Conservation (phyloP, 1,139 yeast genomes). For the Suhomyces yuchorum region DNA sequence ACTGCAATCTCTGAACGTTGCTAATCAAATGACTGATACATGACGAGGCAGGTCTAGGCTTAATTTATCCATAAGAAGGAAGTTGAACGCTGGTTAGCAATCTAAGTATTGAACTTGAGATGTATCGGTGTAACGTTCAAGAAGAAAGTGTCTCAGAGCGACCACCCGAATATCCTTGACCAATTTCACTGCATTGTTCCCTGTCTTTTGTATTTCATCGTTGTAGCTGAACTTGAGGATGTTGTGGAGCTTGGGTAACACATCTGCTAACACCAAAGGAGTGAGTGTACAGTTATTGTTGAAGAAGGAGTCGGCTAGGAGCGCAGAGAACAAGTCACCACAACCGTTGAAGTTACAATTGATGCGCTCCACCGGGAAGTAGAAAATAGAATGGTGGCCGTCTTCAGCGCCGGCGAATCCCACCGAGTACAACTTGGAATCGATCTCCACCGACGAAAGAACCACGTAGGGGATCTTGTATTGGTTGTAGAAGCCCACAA, state of each 20-base stretch:
- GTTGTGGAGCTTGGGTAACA: slow-evolving; percentile 31
- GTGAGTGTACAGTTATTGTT: slow-evolving; percentile 24
- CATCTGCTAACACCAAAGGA: slow-evolving; percentile 30
- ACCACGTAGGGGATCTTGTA: slow-evolving; percentile 35
- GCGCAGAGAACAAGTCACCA: slow-evolving; percentile 48
- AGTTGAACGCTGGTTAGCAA: not conserved
- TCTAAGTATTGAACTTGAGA: not conserved
- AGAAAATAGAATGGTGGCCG: slow-evolving; percentile 21
- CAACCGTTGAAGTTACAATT: slow-evolving; percentile 46
- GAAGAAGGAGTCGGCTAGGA: slow-evolving; percentile 38
- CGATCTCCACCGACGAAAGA: slow-evolving; percentile 38
- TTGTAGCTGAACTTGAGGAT: slow-evolving; percentile 34
- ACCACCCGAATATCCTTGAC: slow-evolving; percentile 37
- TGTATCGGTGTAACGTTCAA: slow-evolving; percentile 7
- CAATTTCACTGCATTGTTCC: slow-evolving; percentile 19
- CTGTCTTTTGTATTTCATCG: slow-evolving; percentile 21
- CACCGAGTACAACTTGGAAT: slow-evolving; percentile 35
- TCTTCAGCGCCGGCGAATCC: slow-evolving; percentile 25
- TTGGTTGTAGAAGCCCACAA: slow-evolving; percentile 21
- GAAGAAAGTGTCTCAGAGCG: slow-evolving; percentile 26
- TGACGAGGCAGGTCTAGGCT: not conserved
- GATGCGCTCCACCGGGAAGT: slow-evolving; percentile 35
- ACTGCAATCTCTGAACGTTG: too few species aligned
- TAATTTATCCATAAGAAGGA: not conserved
- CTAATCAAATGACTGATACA: too few species aligned